These are phyloP conservation scores for Metarhizium robertsii DNA, from an alignment of 2,329 filamentous ascomycete species.

Conservation along the genomic window DNA sequence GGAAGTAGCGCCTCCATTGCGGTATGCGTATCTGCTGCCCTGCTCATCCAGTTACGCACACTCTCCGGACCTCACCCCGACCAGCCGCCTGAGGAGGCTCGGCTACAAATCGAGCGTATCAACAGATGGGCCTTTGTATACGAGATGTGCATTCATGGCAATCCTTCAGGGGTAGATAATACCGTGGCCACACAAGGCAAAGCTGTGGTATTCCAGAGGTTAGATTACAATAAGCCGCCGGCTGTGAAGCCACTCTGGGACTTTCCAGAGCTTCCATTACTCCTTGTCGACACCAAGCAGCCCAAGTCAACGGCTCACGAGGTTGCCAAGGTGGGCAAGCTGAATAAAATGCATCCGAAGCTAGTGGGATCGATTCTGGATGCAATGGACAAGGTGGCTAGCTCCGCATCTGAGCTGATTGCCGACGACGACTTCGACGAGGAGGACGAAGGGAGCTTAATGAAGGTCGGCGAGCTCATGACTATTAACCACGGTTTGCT, in stretches of 20 bases:
- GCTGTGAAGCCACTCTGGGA: constrained; percentile 67
- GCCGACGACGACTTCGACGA: constrained; percentile 58
- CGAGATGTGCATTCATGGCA: constrained; percentile 96
- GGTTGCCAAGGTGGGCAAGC: constrained; percentile 72
- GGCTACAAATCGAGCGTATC: constrained; percentile 84
- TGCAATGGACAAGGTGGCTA: constrained; percentile 68
- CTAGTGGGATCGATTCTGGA: constrained; percentile 76
- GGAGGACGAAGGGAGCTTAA: constrained; percentile 52
- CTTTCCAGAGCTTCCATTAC: constrained; percentile 84
- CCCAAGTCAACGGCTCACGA: constrained; percentile 77
- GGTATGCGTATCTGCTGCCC: constrained; percentile 75
- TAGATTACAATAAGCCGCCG: constrained; percentile 69
- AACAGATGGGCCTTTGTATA: constrained; percentile 97
- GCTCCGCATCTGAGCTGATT: constrained; percentile 44
- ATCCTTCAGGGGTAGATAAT: constrained; percentile 94
- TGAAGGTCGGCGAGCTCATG: constrained; percentile 77
- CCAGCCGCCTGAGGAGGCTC: constrained; percentile 79
- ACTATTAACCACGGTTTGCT: constrained; percentile 89
- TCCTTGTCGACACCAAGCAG: constrained; percentile 84
- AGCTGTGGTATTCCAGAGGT: constrained; percentile 81
- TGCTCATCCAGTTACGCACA: constrained; percentile 80
- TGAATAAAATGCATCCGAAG: constrained; percentile 63
- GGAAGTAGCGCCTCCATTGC: constrained; percentile 92
- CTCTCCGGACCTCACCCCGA: constrained; percentile 87
- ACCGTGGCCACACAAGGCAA: constrained; percentile 91